Evolutionary conservation across 768 basidiomycete species (phyloP), one percentile per base, ranked within the genome.

Genomic region (Dictyophora rubrovolvata): DNA sequence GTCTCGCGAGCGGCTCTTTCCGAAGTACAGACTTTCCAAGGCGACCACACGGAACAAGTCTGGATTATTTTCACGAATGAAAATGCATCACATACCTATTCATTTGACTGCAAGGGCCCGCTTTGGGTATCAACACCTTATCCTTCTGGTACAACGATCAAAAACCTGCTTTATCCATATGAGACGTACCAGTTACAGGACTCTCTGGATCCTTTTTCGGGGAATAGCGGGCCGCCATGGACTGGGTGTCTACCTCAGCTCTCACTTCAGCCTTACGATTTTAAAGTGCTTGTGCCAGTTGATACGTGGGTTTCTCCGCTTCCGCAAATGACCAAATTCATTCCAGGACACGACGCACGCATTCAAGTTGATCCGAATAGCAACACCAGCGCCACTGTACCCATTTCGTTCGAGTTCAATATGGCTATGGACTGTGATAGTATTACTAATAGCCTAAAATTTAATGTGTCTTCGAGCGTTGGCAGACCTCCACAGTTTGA

Each of bases 1-100:
- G 81, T 84, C 17, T 83, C 85, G 5, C 83, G 93, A 33, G 73
- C 84, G 3, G 84, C 77, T 17, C 77, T 93, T 35, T 1, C 70
- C 3, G 71, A 68, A 22, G 71, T 77, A n/a, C 90, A 93, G 69
- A 80, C 67, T 5, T 76, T 91, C 55, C 74, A 71, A 0, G 87
- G 88, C 7, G 75, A 66, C 22, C 77, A 80, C 67, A 75, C 75
- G 10, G 83, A 84, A 57, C 83, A 86, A 63, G 77, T 94, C 57
- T 93, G 90, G 90, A 55, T 95, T 65, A 71, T 96, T 5, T 94
- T 82, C 71, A 83, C 87, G 48, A 96, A 95, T 71, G 85, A 89
- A 73, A 96, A 96, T 65, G 52, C 65, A 49, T 88, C 93, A 3
- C 71, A 73, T 60, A 79, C 82, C 0, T 93, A 84, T 72, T 67